Base-by-base conservation (phyloP, 2,329 filamentous ascomycete genomes). In the Tothia fuscella region DNA sequence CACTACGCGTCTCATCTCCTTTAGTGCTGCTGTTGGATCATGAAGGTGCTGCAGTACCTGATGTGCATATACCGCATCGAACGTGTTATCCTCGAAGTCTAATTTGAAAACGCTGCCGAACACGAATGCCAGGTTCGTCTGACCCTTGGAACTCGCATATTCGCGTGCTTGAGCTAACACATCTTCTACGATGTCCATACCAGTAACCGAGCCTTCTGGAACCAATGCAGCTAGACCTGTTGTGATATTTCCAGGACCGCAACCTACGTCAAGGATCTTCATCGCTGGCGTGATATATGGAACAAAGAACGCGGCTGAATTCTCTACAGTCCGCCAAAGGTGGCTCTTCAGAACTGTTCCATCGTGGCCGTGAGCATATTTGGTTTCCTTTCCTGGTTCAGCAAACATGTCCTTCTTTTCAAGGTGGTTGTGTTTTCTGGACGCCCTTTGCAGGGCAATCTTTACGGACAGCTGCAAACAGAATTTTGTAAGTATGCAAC, bases 21-120 rank as follows among this genome's bases (percentile, higher is more conserved):
- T 55, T 44, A 78, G 53, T 3, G 70, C 67, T 2, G 55, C 51
- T 0, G 71, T 55, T 2, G 55, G 51, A 0, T 71, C 55, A 0
- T 73, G 73, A 3, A 78, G 56, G 53, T 79, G 75, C 47, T 70
- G 65, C 7, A 79, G 59, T 3, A 78, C 67, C 51, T 78, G 73
- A 49, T 76, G 71, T 19, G 65, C 67, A 49, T 71, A 69, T 5
- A 78, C 72, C n/a, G 79, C 54, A 48, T 80, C 76, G 47, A 78
- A 79, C 3, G 60, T 53, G 21, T 58, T 60, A 42, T 76, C 67
- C 2, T 58, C 47, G 33, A 62, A 67, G 2, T 57, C 45, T 40
- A 70, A 59, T 13, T 52, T 47, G 6, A 44, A 61, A 5, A 63
- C 66, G 56, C 64, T 58, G 2, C 60, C 58, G 22, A 60, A 50